Conservation (phyloP, 306 rosid genomes). For the Corylus heterophylla region DNA sequence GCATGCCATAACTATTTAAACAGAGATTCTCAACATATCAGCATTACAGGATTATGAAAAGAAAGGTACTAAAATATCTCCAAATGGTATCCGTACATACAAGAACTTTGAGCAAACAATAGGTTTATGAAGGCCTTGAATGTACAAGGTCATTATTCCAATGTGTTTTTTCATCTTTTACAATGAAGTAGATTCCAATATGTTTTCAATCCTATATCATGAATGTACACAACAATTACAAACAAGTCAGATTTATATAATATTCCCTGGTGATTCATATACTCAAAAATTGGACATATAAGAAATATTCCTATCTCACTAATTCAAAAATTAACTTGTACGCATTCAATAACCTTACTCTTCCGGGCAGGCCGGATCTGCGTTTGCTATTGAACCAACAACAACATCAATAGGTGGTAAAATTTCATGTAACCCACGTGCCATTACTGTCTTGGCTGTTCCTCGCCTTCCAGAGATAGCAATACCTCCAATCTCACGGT, state of each 20-base stretch:
- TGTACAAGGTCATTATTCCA: background rate
- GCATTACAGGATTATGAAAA: background rate
- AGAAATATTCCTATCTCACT: background rate
- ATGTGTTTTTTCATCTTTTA: background rate
- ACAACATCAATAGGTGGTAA: constrained; percentile 94
- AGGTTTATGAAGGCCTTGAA: background rate
- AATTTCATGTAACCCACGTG: constrained; percentile 86
- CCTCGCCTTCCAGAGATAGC: constrained; percentile 93
- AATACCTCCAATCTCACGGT: constrained; percentile 86
- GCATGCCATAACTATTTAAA: background rate
- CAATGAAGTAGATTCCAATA: background rate
- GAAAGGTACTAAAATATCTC: background rate
- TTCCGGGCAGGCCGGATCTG: constrained; percentile 82
- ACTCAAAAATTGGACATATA: background rate
- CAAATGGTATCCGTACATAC: background rate
- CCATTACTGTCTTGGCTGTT: constrained; percentile 95
- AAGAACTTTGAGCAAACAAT: background rate
- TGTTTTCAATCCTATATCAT: background rate
- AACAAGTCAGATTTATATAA: background rate
- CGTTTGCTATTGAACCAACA: constrained; percentile 82
- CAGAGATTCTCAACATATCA: background rate
- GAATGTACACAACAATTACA: background rate
- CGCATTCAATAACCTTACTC: constrained; percentile 66
- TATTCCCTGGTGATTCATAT: background rate
- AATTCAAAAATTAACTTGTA: background rate